Percentiles rank a stretch among this genome's conserved stretches.
Evolutionary conservation across 73 alveolate genomes (phyloP).

Genomic region (Tetrahymena elliotti): DNA sequence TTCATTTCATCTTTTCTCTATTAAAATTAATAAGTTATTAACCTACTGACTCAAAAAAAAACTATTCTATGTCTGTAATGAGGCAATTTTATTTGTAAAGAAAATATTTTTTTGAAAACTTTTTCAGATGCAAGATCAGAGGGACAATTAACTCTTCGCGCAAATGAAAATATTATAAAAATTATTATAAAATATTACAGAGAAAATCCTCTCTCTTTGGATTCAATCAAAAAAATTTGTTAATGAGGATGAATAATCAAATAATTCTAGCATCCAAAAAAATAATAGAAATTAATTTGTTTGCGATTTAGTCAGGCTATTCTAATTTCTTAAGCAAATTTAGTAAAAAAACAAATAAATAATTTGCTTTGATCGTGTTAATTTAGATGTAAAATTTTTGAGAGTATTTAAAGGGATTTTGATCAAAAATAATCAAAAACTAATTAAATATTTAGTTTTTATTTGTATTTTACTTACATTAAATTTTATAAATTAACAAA

Average conservation of each 20-base stretch:
- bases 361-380: neutral
- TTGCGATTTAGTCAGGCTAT: neutral
- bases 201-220: neutral
- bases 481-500: no score
- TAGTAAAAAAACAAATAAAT: no score
- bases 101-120: no score
- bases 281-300: neutral
- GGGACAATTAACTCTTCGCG: neutral
- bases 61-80: no score
- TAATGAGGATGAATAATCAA: no score
- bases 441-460: no score
- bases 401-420: neutral
- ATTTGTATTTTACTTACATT: neutral
- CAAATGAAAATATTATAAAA: no score
- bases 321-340: neutral
- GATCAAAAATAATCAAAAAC: neutral
- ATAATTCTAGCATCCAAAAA: neutral
- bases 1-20: neutral
- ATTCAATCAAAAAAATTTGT: neutral
- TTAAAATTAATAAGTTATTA: no score
- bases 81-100: neutral
- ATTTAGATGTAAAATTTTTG: no score
- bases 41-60: neutral
- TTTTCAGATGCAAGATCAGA: neutral
- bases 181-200: no score